phyloP scores from a whole-genome alignment of 345 rosid species.

The Camelina sativa region DNA sequence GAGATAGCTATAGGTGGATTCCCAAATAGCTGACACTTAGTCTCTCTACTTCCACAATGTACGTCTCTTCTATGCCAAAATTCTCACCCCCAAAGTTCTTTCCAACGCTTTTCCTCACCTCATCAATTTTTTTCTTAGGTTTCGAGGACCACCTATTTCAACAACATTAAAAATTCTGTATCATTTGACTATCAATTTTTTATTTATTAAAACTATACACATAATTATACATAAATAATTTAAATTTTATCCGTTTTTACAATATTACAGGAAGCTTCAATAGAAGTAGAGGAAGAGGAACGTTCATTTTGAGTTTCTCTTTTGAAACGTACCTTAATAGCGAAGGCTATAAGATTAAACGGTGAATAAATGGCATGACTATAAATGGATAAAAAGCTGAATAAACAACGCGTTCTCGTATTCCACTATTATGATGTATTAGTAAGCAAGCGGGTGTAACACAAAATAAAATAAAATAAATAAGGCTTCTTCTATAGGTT shows the following conservation, averaged over 20 bases:
- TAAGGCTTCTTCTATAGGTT: slow-evolving; percentile 42
- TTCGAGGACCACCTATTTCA: slow-evolving; percentile 23
- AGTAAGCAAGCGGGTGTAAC: slow-evolving; percentile 10
- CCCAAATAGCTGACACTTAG: slow-evolving; percentile 27
- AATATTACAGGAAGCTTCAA: not conserved
- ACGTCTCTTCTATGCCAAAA: slow-evolving; percentile 23
- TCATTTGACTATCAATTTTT: not conserved
- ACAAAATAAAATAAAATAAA: not conserved
- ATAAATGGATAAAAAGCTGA: slow-evolving; percentile 19
- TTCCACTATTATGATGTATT: slow-evolving; percentile 2
- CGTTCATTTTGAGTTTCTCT: not conserved
- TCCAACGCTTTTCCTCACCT: slow-evolving; percentile 32
- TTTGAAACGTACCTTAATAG: slow-evolving; percentile 21
- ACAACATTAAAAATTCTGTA: slow-evolving; percentile 1
- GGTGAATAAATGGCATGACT: slow-evolving; percentile 14
- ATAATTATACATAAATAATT: not conserved
- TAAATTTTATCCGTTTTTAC: not conserved
- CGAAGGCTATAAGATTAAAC: not conserved
- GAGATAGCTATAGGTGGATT: slow-evolving; percentile 24
- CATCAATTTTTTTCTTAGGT: slow-evolving; percentile 18
- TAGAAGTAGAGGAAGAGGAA: slow-evolving; percentile 10
- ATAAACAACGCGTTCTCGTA: slow-evolving; percentile 16
- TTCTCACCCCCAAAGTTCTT: slow-evolving; percentile 6
- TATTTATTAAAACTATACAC: not conserved
- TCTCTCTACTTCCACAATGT: slow-evolving; percentile 17